Evolutionary conservation across 116 monocot genomes (phyloP), one percentile per base, ranked within the genome.

Genomic region (Thalassia testudinum): DNA sequence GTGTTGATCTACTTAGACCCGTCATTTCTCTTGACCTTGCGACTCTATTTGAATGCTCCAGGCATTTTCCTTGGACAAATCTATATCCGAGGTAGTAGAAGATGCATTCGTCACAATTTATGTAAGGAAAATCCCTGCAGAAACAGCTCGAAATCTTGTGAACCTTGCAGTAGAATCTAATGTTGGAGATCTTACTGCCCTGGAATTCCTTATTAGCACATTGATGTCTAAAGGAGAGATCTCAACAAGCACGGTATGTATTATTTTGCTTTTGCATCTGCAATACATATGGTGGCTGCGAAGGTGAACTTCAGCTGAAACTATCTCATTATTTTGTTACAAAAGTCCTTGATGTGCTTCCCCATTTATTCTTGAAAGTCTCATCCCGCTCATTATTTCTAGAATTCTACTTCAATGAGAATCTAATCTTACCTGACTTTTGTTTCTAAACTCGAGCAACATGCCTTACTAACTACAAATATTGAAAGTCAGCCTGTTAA

Each of bases 11-110:
- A 6, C 21, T 24, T 28, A 61, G 12, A 20, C 18, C 16, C 23
- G 6, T 26, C 20, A 29, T 50, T 0, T 1, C 30, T 52, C 37
- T 52, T 48, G 7, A n/a, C 5, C 47, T 47, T 47, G 5, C 7
- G 7, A 5, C 6, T 10, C 3, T 34, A 34, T 34, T 34, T 3
- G 30, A 10, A 34, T 34, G 3, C 4, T 16, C 4, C 54, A 97
- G 97, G 79, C 85, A 30, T 90, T 99, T 67, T 99, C 99, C 2
- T 86, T 78, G 67, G 90, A 86, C 38, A 99, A 99, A 53, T 82
- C 90, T 30, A 90, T 99, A 10, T 75, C 77, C 73, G 99, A 99
- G 75, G 86, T 86, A 25, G 99, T 99, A 58, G 90, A 90, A 67
- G 80, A 71, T 75, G 90, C 99, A 73, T 90, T 90, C 53, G 62